These are phyloP conservation scores for Lecanicillium sp. DNA, from an alignment of 2,329 filamentous ascomycete genomes.

Conservation along the genomic window DNA sequence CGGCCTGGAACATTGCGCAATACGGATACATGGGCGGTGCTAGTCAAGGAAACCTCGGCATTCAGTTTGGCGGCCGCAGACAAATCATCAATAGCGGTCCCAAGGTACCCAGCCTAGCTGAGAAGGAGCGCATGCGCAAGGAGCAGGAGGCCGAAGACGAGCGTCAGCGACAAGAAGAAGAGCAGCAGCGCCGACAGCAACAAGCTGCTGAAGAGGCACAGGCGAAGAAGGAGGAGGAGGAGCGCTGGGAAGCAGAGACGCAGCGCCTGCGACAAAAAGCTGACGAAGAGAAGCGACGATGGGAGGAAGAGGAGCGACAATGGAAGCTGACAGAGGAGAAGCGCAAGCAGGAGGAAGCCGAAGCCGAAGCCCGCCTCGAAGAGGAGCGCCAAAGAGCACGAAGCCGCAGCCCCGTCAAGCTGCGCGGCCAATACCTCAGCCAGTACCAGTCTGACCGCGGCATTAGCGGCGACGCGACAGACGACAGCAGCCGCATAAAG, in stretches of 20 bases:
- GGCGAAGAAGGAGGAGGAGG: slow-evolving; percentile 57
- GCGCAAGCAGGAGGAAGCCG: slow-evolving; percentile 65
- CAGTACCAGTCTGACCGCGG: slow-evolving; percentile 74
- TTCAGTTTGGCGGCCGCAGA: slow-evolving; percentile 82
- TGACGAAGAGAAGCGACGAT: slow-evolving; percentile 64
- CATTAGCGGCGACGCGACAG: slow-evolving; percentile 28
- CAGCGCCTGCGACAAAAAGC: slow-evolving; percentile 50
- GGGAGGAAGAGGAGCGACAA: slow-evolving; percentile 69
- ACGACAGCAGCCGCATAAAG: slow-evolving; percentile 61
- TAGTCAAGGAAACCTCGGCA: slow-evolving; percentile 90
- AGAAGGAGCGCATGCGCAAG: slow-evolving; percentile 68
- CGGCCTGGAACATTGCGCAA: slow-evolving; percentile 97
- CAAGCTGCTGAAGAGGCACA: slow-evolving; percentile 56
- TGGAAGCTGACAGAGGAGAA: slow-evolving; percentile 75
- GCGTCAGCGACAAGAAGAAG: slow-evolving; percentile 47
- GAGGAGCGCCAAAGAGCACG: slow-evolving; percentile 60
- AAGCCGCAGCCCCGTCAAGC: slow-evolving; percentile 57
- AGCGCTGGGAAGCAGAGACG: slow-evolving; percentile 60
- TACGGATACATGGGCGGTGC: slow-evolving; percentile 98
- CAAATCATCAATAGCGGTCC: slow-evolving; percentile 87
- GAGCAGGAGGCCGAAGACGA: slow-evolving; percentile 55
- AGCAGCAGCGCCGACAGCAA: slow-evolving; percentile 45
- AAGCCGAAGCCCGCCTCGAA: slow-evolving; percentile 60
- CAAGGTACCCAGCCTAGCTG: slow-evolving; percentile 70
- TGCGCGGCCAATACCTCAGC: slow-evolving; percentile 79